Percentiles rank a stretch among this genome's conserved stretches.
These are phyloP conservation scores for Artemisia tridentata DNA, from an alignment of 129 eudicot genomes.

Conservation along the genomic window DNA sequence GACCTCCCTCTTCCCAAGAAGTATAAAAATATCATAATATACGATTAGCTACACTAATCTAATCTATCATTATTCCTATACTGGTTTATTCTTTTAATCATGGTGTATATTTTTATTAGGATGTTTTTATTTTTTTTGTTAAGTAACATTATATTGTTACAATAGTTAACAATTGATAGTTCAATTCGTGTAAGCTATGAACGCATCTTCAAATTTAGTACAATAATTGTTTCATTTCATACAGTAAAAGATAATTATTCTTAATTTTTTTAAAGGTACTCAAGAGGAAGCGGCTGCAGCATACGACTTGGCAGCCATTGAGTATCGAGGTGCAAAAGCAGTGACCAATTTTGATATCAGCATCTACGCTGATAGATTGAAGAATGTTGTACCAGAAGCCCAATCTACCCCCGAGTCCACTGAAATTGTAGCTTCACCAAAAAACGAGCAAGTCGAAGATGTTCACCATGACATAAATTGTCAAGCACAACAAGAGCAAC, in stretches of 20 bases:
- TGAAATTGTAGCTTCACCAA: constrained; percentile 20
- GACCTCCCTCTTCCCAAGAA: constrained; percentile 21
- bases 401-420: constrained; percentile 19
- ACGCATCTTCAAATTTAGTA: neutral
- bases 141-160: neutral
- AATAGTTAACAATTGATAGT: neutral
- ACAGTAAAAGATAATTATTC: no score
- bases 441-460: constrained; percentile 30
- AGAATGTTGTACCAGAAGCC: constrained; percentile 32
- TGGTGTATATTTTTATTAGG: neutral
- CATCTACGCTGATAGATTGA: constrained; percentile 50
- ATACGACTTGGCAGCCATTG: constrained; percentile 85
- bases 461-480: constrained; percentile 13
- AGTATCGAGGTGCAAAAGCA: constrained; percentile 73
- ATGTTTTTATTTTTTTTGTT: neutral
- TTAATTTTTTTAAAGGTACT: constrained; percentile 41
- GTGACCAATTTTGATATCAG: constrained; percentile 90
- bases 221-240: neutral
- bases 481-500: neutral
- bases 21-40: constrained; percentile 4
- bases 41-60: constrained; percentile 10
- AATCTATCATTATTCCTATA: neutral
- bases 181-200: neutral
- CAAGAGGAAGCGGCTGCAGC: constrained; percentile 97
- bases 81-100: constrained; percentile 1